These are phyloP conservation scores for Diaporthe longicolla DNA, from an alignment of 2,329 filamentous ascomycete genomes.

Conservation along the genomic window DNA sequence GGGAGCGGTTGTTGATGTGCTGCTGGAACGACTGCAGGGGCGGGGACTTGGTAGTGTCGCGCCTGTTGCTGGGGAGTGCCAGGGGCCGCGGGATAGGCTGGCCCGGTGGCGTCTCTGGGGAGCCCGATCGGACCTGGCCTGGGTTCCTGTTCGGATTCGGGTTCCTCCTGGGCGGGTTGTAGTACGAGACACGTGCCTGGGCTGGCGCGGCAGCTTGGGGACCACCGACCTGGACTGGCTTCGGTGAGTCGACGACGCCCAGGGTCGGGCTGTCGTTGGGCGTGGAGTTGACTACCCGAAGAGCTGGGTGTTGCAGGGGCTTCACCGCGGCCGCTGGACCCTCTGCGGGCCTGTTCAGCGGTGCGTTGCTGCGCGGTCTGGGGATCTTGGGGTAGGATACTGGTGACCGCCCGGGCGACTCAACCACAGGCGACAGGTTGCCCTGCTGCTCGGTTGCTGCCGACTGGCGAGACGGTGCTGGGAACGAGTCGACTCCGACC, in stretches of 20 bases:
- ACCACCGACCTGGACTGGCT: slow-evolving; percentile 38
- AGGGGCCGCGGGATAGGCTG: slow-evolving; percentile 19
- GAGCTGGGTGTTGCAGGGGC: slow-evolving; percentile 1
- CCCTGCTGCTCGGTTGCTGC: slow-evolving; percentile 42
- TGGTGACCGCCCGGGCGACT: slow-evolving; percentile 59
- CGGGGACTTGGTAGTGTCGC: slow-evolving; percentile 18
- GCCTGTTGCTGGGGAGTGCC: slow-evolving; percentile 14
- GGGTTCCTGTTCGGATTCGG: slow-evolving; percentile 40
- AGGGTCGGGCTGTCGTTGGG: slow-evolving; percentile 55
- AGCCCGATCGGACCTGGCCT: slow-evolving; percentile 39
- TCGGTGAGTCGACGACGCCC: slow-evolving; percentile 49
- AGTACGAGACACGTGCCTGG: slow-evolving; percentile 26
- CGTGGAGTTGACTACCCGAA: slow-evolving; percentile 24
- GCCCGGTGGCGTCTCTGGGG: slow-evolving; percentile 32
- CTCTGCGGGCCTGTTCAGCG: background rate
- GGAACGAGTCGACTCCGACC: slow-evolving; percentile 36
- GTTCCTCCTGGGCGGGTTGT: slow-evolving; percentile 29
- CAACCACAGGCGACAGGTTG: slow-evolving; percentile 64
- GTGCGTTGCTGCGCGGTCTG: slow-evolving; percentile 32
- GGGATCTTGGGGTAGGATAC: slow-evolving; percentile 49
- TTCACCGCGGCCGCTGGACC: background rate
- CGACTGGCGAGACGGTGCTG: slow-evolving; percentile 20
- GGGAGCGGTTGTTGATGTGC: slow-evolving; percentile 37
- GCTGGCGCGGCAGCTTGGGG: slow-evolving; percentile 45
- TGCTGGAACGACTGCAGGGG: slow-evolving; percentile 36